Base-by-base conservation (phyloP, 768 basidiomycete species). In the Cystobasidium tubakii region DNA sequence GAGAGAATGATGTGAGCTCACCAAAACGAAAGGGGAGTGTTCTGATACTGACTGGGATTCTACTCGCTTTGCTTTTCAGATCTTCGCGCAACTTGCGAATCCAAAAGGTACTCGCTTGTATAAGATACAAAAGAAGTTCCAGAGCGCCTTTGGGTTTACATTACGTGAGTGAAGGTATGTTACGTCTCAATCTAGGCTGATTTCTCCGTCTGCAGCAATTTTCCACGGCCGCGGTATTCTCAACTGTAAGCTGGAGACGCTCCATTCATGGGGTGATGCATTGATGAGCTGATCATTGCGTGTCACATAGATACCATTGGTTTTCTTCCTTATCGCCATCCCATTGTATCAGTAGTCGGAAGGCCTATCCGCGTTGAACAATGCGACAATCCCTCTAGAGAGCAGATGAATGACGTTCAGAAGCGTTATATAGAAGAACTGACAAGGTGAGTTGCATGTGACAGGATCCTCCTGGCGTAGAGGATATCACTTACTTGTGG, bases 61-160 rank as follows among this genome's bases (percentile, higher is more conserved):
- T 7, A 7, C 42, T 42, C 42, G 9, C 12, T 9, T 50, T 42
- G 29, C 10, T 9, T 0, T 25, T 6, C 78, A 97, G 93, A 96
- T 99, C 65, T 99, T 91, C 78, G 86, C 94, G 75, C 95, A 99
- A 83, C 90, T 98, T 88, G 89, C 92, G 1, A 99, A 97, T 79
- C 88, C 92, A 78, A 89, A 88, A 77, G 95, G 94, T 0, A 96
- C 95, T 1, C 88, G 88, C 21, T 82, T 96, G 29, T 91, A 92
- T 82, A 85, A 84, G 13, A 78, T 96, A 6, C 95, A 99, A 82
- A 90, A 91, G 81, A 88, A 87, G 79, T 97, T 99, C 81, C 92
- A 98, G 81, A 86, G 84, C 63, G 82, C 90, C 53, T 97, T 99
- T 77, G 95, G 95, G 4, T 99, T 98, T 81, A 99, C 95, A 0